Evolutionary conservation across 2,329 filamentous ascomycete species (phyloP), one percentile per base, ranked within the genome.

Genomic region (Penicillium sp.): DNA sequence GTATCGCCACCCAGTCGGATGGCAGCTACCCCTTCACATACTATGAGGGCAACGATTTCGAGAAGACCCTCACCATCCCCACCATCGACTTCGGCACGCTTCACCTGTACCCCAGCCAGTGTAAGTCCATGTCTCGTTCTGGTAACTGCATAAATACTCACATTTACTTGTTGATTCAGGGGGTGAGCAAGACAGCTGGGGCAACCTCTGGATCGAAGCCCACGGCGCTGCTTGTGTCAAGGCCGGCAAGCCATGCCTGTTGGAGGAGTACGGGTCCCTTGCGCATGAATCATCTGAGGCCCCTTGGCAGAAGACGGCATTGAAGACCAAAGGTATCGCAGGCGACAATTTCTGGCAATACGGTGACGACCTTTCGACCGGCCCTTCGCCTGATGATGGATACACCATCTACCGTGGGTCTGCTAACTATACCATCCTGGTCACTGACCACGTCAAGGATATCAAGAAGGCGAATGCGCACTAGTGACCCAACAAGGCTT

Each of bases 21-120:
- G 79, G 77, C 16, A 77, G 75, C 52, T 86, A 85, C 64, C 83
- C 83, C 3, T 85, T 83, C 69, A 70, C 74, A 5, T 79, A 75
- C 54, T 67, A 68, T 51, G 83, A 86, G 61, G 84, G 84, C 14
- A 69, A 78, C n/a, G 79, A 85, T 64, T 87, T 82, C 66, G 78
- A 75, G 22, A 75, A 74, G 59, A 83, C 83, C 65, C 72, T 86
- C 16, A 77, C 74, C 31, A 82, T 86, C 50, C 69, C 77, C 9
- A 83, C 81, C 19, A 77, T 86, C 13, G 83, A 85, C 66, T 86
- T 85, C 66, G 84, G 79, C 14, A 82, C 81, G 2, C 81, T 84
- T 64, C 82, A 85, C 62, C 68, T 83, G 16, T 85, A 84, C 60
- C 80, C 81, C 0, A 69, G 71, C 31, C 72, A 71, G 55, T 84